Evolutionary conservation across 306 rosid genomes (phyloP).

Genomic region (Boehmeria nivea): DNA sequence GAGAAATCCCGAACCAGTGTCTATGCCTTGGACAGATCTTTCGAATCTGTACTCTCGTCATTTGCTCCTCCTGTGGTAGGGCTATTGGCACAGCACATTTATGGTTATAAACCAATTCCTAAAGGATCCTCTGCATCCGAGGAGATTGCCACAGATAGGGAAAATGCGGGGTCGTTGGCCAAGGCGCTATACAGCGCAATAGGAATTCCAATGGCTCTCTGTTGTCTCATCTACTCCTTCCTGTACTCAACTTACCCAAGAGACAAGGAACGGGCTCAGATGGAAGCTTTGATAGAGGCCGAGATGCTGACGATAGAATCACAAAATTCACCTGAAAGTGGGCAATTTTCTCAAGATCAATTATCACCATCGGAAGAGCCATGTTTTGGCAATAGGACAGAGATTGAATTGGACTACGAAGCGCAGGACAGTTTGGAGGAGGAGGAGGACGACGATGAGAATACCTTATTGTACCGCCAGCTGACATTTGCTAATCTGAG

Average conservation of each 20-base stretch:
- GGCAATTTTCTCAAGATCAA: constrained; percentile 12
- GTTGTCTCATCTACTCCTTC: constrained; percentile 51
- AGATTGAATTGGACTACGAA: constrained; percentile 43
- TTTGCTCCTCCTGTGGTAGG: constrained; percentile 93
- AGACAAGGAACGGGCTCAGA: constrained; percentile 46
- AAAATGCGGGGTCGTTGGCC: constrained; percentile 48
- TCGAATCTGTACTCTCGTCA: constrained; percentile 80
- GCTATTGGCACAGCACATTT: constrained; percentile 71
- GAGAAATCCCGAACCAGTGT: constrained; percentile 81
- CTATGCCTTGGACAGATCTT: constrained; percentile 80
- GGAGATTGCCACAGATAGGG: constrained; percentile 44
- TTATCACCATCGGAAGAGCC: constrained; percentile 33
- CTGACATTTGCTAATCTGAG: constrained; percentile 36
- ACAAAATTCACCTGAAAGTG: constrained; percentile 20
- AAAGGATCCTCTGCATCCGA: constrained; percentile 42
- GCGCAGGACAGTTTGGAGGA: constrained; percentile 37
- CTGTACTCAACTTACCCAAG: constrained; percentile 50
- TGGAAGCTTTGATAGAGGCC: constrained; percentile 48
- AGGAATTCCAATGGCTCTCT: constrained; percentile 54
- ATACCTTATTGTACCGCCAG: constrained; percentile 46
- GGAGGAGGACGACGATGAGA: constrained; percentile 49
- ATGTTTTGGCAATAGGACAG: constrained; percentile 21
- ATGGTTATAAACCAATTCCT: constrained; percentile 68
- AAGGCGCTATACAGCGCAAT: constrained; percentile 45
- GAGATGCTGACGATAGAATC: constrained; percentile 41